These are phyloP conservation scores for Puccinia brachypodii DNA, from an alignment of 1,284 basidiomycete species.

Conservation along the genomic window DNA sequence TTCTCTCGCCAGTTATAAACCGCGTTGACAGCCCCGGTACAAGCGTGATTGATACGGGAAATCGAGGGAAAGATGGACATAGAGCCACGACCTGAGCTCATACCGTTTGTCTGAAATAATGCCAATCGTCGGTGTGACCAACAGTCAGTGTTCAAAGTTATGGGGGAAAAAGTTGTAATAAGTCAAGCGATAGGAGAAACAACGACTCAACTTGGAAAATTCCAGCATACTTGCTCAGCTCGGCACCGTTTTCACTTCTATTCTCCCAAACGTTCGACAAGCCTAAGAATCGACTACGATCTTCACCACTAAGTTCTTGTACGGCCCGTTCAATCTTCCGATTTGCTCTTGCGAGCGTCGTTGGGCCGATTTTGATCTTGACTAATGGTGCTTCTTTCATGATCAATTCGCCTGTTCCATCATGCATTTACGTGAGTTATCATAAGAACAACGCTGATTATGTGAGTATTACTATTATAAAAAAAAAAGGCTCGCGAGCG, in stretches of 20 bases:
- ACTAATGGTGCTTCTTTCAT: slow-evolving; percentile 42
- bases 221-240: slow-evolving; percentile 7
- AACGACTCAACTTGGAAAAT: slow-evolving; percentile 43
- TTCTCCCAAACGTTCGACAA: slow-evolving; percentile 46
- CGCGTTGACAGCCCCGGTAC: slow-evolving; percentile 39
- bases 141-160: background rate
- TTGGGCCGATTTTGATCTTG: background rate
- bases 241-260: background rate
- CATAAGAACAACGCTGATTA: too few relatives aligned
- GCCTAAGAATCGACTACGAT: slow-evolving; percentile 38
- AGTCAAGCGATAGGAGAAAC: background rate
- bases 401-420: slow-evolving; percentile 43
- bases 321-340: slow-evolving; percentile 10
- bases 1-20: slow-evolving; percentile 36
- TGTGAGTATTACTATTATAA: background rate
- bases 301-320: slow-evolving; percentile 29
- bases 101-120: slow-evolving; percentile 37
- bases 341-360: slow-evolving; percentile 5
- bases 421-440: too few relatives aligned
- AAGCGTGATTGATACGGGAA: slow-evolving; percentile 44
- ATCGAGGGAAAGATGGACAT: slow-evolving; percentile 39
- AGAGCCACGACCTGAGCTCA: slow-evolving; percentile 21
- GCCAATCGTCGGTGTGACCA: background rate
- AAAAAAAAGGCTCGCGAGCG: background rate
- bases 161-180: background rate